Evolutionary conservation across 306 rosid species (phyloP), one percentile per base, ranked within the genome.

Genomic region (Lablab purpureus): DNA sequence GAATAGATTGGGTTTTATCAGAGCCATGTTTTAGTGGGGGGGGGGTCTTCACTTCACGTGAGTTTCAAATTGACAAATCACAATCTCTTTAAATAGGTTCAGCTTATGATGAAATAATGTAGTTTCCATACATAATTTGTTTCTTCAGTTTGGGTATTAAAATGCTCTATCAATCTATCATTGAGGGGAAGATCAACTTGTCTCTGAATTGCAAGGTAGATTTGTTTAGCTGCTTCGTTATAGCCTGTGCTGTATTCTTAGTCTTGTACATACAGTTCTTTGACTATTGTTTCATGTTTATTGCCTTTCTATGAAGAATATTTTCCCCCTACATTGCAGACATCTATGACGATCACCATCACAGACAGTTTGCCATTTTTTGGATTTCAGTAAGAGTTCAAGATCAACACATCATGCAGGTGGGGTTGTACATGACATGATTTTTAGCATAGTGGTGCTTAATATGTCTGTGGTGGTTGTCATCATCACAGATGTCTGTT

Each of bases 401-500:
- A 86, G 87, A 43, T 83, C 90, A 71, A 77, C 87, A 73, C 87
- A 80, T 88, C 78, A 51, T 90, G 87, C 87, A 93, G 90, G 91
- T 91, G 95, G 96, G 92, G 69, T 83, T 64, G 81, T 84, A 80
- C 74, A 80, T 84, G 87, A 76, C 80, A 71, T 81, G 64, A 69
- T 71, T 78, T 83, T 86, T 84, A 80, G 74, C 87, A 85, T 74
- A 84, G 79, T 72, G 79, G 82, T 89, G 84, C 88, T 87, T 81
- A 87, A 82, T 82, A 70, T 74, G 85, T 90, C 90, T 90, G 88
- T 89, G 90, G 80, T 90, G 88, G 59, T 84, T 88, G 85, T 84
- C 85, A 81, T 88, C 89, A 88, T 88, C 89, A 89, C 87, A 83
- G 93, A 87, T 87, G 85, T 84, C 87, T 83, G 85, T 85, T 82